phyloP scores from a whole-genome alignment of 176 grass and related monocot species.

The Dendrocalamus sinicus region DNA sequence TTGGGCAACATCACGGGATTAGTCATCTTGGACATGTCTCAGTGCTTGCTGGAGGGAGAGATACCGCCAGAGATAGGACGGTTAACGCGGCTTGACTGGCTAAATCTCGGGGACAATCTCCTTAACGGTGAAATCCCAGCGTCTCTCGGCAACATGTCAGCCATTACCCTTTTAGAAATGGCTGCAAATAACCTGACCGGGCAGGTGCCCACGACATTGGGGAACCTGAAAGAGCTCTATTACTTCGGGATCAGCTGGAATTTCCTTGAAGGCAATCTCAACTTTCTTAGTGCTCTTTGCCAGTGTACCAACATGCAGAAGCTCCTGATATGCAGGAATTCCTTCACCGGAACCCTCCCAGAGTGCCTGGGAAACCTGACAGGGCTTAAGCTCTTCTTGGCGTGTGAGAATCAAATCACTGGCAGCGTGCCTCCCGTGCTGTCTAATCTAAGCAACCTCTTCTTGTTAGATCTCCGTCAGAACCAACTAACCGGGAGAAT shows the following conservation, averaged over 20 bases:
- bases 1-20: not conserved
- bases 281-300: no score
- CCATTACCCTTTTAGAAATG: no score
- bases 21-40: not conserved
- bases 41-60: not conserved
- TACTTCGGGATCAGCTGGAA: no score
- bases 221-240: no score
- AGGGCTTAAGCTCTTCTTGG: not conserved
- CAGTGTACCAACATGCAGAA: no score
- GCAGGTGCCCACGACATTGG: no score
- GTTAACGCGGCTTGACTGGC: not conserved
- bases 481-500: not conserved
- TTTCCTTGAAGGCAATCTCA: no score
- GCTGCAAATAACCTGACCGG: no score
- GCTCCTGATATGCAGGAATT: not conserved
- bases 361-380: not conserved
- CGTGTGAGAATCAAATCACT: not conserved
- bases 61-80: not conserved
- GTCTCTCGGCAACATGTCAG: not conserved
- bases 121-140: not conserved
- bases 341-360: not conserved
- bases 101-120: not conserved
- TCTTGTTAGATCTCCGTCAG: not conserved
- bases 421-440: not conserved
- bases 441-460: not conserved